Conservation (phyloP, 768 basidiomycete genomes). For the Mrakia blollopis region DNA sequence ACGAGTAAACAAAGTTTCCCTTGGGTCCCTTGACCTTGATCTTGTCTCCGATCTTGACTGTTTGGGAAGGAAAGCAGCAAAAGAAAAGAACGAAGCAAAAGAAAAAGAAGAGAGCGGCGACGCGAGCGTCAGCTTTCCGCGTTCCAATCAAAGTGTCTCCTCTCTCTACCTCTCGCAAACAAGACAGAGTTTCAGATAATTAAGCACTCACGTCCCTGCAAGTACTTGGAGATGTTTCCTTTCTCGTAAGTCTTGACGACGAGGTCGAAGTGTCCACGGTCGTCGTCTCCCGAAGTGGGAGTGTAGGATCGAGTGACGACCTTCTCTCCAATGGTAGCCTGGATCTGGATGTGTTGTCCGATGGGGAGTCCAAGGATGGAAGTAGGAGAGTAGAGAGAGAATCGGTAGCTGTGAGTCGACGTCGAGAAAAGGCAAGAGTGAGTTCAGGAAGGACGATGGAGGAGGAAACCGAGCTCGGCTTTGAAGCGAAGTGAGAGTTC, state of each 20-base stretch:
- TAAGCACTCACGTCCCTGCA: conserved; percentile 43
- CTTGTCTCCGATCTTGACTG: conserved; percentile 79
- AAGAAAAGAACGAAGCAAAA: not conserved
- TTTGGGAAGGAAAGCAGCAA: conserved; percentile 41
- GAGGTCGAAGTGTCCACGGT: conserved; percentile 89
- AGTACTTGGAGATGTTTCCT: conserved; percentile 89
- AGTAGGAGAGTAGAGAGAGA: conserved; percentile 66
- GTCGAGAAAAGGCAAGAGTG: not conserved
- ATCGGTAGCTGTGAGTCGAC: conserved; percentile 67
- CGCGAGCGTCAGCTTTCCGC: too few relatives aligned
- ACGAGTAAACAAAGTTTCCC: conserved; percentile 80
- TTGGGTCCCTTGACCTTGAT: conserved; percentile 93
- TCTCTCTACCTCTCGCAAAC: too few relatives aligned
- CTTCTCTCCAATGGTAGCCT: conserved; percentile 87
- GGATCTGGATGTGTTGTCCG: conserved; percentile 91
- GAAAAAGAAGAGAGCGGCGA: not conserved
- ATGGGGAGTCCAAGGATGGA: conserved; percentile 88
- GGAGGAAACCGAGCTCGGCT: not conserved
- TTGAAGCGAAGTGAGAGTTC: not conserved
- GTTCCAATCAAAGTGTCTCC: too few relatives aligned
- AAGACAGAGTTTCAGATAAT: not conserved
- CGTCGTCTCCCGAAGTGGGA: conserved; percentile 87
- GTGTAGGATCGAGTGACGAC: conserved; percentile 87
- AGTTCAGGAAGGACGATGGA: conserved; percentile 20
- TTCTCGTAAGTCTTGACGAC: conserved; percentile 98